Conservation (phyloP, 495 filamentous ascomycete genomes). For the Cetradonia linearis region DNA sequence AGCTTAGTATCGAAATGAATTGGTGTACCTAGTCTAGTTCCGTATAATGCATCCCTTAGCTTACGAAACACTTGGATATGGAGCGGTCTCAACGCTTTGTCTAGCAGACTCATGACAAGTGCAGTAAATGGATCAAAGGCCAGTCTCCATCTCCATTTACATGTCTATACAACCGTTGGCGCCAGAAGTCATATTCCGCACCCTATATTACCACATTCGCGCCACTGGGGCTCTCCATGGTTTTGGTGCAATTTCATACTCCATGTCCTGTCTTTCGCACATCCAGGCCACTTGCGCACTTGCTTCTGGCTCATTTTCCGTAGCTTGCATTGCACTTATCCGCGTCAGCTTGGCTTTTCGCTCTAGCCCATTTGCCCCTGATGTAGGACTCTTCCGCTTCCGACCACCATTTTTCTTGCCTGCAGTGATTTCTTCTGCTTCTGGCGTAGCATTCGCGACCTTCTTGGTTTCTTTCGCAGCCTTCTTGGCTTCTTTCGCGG, state of each 20-base stretch:
- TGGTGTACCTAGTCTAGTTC: too few relatives aligned
- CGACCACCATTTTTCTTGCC: too few relatives aligned
- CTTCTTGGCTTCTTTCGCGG: neutral
- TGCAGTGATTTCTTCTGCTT: neutral
- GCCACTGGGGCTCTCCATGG: conserved; percentile 20
- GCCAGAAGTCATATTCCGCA: conserved; percentile 11
- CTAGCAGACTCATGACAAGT: conserved; percentile 17
- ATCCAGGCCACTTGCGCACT: neutral
- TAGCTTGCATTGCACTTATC: too few relatives aligned
- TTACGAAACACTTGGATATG: too few relatives aligned
- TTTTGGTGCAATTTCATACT: neutral
- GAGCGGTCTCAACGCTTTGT: too few relatives aligned
- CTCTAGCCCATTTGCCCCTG: too few relatives aligned
- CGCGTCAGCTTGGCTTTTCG: too few relatives aligned
- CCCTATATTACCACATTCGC: conserved; percentile 11
- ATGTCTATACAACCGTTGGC: conserved; percentile 18
- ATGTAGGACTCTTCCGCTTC: too few relatives aligned
- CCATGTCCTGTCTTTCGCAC: neutral
- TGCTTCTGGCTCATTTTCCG: too few relatives aligned
- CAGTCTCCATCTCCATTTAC: conserved; percentile 22
- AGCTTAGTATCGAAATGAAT: too few relatives aligned
- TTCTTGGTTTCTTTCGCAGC: neutral
- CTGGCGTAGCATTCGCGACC: neutral
- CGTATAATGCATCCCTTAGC: too few relatives aligned
- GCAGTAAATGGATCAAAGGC: conserved; percentile 23